phyloP scores from a whole-genome alignment of 352 stramenopile genomes.

The Globisporangium camurandrum region DNA sequence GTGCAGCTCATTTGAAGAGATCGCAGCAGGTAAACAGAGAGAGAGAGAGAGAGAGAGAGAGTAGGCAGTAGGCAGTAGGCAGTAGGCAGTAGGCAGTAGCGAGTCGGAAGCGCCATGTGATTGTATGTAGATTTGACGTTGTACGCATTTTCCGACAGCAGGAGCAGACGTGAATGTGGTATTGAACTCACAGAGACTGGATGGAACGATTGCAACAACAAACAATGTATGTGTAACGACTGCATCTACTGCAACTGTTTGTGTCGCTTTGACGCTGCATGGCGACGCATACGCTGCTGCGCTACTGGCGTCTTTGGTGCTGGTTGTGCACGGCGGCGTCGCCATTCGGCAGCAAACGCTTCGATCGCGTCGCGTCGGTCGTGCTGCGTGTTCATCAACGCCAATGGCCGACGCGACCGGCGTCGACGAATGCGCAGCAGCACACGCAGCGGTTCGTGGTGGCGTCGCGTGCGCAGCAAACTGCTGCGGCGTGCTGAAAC shows the following conservation, averaged over 20 bases:
- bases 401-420: background rate
- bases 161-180: too few species aligned
- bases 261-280: background rate
- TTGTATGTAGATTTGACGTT: too few species aligned
- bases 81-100: background rate
- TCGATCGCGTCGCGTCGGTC: background rate
- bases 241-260: background rate
- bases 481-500: slow-evolving; percentile 12
- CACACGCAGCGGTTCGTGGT: background rate
- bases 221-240: background rate
- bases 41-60: background rate
- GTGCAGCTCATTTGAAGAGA: slow-evolving; percentile 33
- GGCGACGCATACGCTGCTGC: background rate
- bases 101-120: background rate
- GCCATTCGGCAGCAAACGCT: background rate
- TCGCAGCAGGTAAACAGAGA: background rate
- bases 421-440: background rate
- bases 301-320: background rate
- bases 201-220: background rate
- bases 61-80: background rate
- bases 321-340: background rate
- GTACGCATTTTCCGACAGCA: too few species aligned
- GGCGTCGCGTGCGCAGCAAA: slow-evolving; percentile 11
- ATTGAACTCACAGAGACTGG: background rate
- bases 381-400: background rate